Conservation (phyloP, 2,329 filamentous ascomycete genomes). For the Leptographium galeiforme region DNA sequence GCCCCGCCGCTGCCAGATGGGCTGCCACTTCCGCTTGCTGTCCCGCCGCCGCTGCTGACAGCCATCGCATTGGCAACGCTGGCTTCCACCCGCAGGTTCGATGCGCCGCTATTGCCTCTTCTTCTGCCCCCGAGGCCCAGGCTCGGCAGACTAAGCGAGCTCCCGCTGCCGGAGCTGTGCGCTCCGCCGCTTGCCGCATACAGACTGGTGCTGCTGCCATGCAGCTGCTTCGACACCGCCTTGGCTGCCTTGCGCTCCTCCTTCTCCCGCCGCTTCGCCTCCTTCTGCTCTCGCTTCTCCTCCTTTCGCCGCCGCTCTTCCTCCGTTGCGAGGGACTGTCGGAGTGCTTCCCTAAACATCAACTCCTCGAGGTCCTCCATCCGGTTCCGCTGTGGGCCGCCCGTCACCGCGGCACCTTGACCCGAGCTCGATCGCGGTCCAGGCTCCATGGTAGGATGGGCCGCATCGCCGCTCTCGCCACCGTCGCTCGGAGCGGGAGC, state of each 20-base stretch:
- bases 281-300: conserved; percentile 68
- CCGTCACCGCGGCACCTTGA: conserved; percentile 29
- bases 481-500: conserved; percentile 15
- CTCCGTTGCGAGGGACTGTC: conserved; percentile 79
- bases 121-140: conserved; percentile 40
- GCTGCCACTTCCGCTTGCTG: conserved; percentile 15
- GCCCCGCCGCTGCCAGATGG: not conserved
- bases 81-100: conserved; percentile 45
- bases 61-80: conserved; percentile 31
- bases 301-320: conserved; percentile 82
- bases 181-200: conserved; percentile 25
- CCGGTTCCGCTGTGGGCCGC: conserved; percentile 29
- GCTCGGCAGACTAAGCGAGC: conserved; percentile 48
- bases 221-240: conserved; percentile 35
- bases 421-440: conserved; percentile 19
- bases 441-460: conserved; percentile 19
- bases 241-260: conserved; percentile 67
- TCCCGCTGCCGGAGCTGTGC: conserved; percentile 43
- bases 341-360: conserved; percentile 97
- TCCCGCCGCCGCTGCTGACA: conserved; percentile 7
- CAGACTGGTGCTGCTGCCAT: conserved; percentile 25
- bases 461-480: conserved; percentile 11
- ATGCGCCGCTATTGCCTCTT: conserved; percentile 45
- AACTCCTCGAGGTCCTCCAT: conserved; percentile 90
- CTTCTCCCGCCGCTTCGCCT: conserved; percentile 75